Percentiles rank a stretch among this genome's conserved stretches.
Evolutionary conservation across 2,329 filamentous ascomycete species (phyloP).

Genomic region (Aulographum hederae): DNA sequence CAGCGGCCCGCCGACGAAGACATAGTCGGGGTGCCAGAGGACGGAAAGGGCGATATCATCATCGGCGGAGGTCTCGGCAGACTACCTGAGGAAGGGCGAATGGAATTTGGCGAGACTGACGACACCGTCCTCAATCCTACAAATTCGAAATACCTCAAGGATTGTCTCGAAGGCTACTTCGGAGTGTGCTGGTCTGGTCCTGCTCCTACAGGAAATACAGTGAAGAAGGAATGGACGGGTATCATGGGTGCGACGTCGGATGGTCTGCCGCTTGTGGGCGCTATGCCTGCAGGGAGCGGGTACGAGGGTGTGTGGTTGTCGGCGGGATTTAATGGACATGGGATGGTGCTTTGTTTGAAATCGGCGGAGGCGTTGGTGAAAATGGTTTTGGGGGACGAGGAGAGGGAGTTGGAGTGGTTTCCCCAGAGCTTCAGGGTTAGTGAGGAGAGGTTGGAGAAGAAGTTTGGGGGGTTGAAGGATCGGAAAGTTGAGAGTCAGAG

Average conservation of each 20-base stretch:
- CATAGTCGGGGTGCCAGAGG: slow-evolving; percentile 7
- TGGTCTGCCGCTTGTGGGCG: slow-evolving; percentile 28
- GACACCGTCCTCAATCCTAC: slow-evolving; percentile 33
- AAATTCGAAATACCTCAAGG: slow-evolving; percentile 29
- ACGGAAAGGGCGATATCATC: slow-evolving; percentile 32
- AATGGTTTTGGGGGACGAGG: slow-evolving; percentile 27
- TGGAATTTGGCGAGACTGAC: slow-evolving; percentile 37
- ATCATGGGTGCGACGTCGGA: slow-evolving; percentile 35
- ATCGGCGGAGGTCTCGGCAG: slow-evolving; percentile 40
- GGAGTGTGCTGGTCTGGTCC: slow-evolving; percentile 23
- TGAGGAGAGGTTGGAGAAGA: slow-evolving; percentile 22
- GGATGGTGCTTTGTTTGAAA: slow-evolving; percentile 46
- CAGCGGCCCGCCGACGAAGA: slow-evolving; percentile 29
- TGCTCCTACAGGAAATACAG: slow-evolving; percentile 9
- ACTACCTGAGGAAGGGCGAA: slow-evolving; percentile 22
- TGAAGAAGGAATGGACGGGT: slow-evolving; percentile 25
- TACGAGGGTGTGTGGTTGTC: slow-evolving; percentile 32
- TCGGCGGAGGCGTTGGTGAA: slow-evolving; percentile 37
- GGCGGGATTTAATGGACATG: slow-evolving; percentile 47
- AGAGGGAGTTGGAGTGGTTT: slow-evolving; percentile 29
- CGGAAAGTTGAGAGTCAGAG: too few species aligned
- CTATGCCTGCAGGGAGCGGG: slow-evolving; percentile 14
- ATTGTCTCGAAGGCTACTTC: slow-evolving; percentile 30
- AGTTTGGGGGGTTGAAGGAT: slow-evolving; percentile 10
- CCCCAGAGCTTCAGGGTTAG: slow-evolving; percentile 31